phyloP scores from a whole-genome alignment of 768 basidiomycete species.

The Phlebiopsis flavidoalba region DNA sequence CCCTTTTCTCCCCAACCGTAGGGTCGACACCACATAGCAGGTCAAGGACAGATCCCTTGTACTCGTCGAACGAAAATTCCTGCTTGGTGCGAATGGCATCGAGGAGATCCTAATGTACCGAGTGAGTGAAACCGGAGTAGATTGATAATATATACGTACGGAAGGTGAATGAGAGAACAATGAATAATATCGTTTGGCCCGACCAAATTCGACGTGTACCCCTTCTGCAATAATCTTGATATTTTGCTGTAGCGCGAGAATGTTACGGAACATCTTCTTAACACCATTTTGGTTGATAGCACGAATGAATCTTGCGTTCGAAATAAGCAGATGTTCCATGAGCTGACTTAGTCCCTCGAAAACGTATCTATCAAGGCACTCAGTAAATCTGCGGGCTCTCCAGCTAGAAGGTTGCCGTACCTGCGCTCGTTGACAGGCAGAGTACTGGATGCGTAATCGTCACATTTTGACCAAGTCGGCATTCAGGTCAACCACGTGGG shows the following conservation, averaged over 20 bases:
- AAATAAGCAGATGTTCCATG: constrained; percentile 79
- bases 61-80: constrained; percentile 85
- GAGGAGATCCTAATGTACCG: constrained; percentile 60
- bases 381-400: constrained; percentile 6
- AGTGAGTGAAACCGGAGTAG: neutral
- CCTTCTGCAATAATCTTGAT: constrained; percentile 68
- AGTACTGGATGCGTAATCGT: constrained; percentile 55
- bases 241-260: constrained; percentile 88
- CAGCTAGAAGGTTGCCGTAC: constrained; percentile 35
- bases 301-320: constrained; percentile 65
- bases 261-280: constrained; percentile 83
- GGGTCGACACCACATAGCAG: constrained; percentile 84
- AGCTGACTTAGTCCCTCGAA: constrained; percentile 83
- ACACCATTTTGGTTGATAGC: constrained; percentile 71
- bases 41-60: constrained; percentile 82
- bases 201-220: constrained; percentile 64
- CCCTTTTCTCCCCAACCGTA: constrained; percentile 43
- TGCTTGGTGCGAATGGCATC: constrained; percentile 58
- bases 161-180: constrained; percentile 71
- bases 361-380: constrained; percentile 54
- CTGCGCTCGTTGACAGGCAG: constrained; percentile 51
- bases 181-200: constrained; percentile 75
- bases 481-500: constrained; percentile 83
- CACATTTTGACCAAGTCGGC: constrained; percentile 54
- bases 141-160: constrained; percentile 36